A percentile compares a stretch with the other conserved stretches of the same genome.
Conservation (phyloP, 1,284 basidiomycete species). For the Cutaneotrichosporon daszewskae region DNA sequence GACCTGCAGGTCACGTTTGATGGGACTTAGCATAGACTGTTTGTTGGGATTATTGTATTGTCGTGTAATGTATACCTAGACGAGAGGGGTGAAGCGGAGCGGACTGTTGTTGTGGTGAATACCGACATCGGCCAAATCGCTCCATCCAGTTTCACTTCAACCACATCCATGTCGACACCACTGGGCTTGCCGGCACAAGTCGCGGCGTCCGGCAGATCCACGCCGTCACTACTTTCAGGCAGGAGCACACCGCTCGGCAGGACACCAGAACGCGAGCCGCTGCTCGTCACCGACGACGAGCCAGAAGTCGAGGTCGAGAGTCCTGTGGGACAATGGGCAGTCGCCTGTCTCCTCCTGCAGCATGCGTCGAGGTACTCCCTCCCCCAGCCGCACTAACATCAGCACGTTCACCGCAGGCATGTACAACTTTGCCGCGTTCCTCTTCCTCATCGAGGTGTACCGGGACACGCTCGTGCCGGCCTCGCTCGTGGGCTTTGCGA, state of each 20-base stretch:
- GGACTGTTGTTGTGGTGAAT: too few relatives aligned
- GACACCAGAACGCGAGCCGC: too few relatives aligned
- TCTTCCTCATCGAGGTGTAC: slow-evolving; percentile 43
- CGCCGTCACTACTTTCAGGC: too few relatives aligned
- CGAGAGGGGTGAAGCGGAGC: too few relatives aligned
- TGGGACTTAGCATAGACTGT: slow-evolving; percentile 20
- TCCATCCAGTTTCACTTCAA: too few relatives aligned
- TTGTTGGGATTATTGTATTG: too few relatives aligned
- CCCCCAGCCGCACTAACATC: neutral
- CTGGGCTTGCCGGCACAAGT: too few relatives aligned
- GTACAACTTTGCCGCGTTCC: slow-evolving; percentile 36
- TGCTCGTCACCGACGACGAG: neutral
- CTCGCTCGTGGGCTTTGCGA: slow-evolving; percentile 49
- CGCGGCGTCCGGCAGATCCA: too few relatives aligned
- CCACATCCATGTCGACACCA: too few relatives aligned
- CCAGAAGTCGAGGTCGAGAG: neutral
- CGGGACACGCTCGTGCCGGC: slow-evolving; percentile 47
- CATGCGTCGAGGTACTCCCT: slow-evolving; percentile 27
- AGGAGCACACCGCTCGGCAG: too few relatives aligned
- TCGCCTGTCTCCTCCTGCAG: slow-evolving; percentile 31
- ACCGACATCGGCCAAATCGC: too few relatives aligned
- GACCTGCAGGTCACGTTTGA: slow-evolving; percentile 38
- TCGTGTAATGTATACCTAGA: too few relatives aligned
- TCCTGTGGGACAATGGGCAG: slow-evolving; percentile 6
- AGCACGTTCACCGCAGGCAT: slow-evolving; percentile 25